These are phyloP conservation scores for Oryza glaberrima DNA, from an alignment of 176 grass and related monocot genomes.

Conservation along the genomic window DNA sequence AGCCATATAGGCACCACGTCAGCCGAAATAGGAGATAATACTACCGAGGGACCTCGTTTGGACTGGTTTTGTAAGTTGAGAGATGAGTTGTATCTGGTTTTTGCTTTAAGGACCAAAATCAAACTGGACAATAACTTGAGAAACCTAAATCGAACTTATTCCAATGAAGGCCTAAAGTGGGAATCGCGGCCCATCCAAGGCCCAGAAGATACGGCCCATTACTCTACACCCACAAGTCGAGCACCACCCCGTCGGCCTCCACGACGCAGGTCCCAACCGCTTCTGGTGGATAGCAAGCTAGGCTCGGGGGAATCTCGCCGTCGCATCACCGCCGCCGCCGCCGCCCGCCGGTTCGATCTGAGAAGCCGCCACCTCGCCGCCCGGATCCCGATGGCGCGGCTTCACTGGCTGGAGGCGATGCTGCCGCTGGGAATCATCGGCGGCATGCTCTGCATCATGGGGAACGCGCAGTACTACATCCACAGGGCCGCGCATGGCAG, in stretches of 20 bases:
- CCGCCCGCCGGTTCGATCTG: neutral
- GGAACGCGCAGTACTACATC: constrained; percentile 98
- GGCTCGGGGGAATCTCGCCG: constrained; percentile 33
- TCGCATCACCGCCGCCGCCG: neutral
- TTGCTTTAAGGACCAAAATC: no score
- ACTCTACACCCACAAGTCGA: neutral
- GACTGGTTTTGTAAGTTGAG: no score
- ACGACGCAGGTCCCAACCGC: neutral
- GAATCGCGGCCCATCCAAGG: neutral
- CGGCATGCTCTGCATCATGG: constrained; percentile 98
- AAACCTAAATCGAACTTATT: no score
- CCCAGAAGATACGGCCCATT: neutral
- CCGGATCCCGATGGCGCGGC: constrained; percentile 56
- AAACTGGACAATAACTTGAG: no score
- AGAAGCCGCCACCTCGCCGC: neutral
- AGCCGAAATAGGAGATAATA: no score
- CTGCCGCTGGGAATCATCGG: constrained; percentile 96
- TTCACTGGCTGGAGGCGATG: constrained; percentile 92
- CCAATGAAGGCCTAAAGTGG: neutral
- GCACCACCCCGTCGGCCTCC: neutral
- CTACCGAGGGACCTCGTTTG: no score
- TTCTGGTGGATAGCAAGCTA: neutral
- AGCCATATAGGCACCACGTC: no score
- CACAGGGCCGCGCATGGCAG: constrained; percentile 87
- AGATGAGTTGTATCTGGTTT: no score